These are phyloP conservation scores for Penicillium pulvis DNA, from an alignment of 495 filamentous ascomycete species.

Conservation along the genomic window DNA sequence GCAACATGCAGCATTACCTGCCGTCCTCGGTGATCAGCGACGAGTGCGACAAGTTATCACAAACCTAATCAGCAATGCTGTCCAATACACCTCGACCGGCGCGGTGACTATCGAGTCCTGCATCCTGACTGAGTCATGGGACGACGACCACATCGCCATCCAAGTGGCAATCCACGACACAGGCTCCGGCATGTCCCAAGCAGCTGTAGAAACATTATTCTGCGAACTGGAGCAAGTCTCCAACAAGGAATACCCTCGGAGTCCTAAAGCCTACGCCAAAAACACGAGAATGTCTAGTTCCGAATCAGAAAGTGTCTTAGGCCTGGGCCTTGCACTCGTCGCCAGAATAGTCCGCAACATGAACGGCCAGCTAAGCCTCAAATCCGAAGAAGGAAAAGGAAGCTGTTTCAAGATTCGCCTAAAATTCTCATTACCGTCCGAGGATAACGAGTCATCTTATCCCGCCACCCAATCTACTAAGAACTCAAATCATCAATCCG, in stretches of 20 bases:
- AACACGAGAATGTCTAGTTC: constrained; percentile 14
- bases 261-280: constrained; percentile 34
- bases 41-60: constrained; percentile 80
- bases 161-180: constrained; percentile 79
- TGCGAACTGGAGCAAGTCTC: constrained; percentile 84
- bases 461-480: not conserved
- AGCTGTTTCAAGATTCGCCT: constrained; percentile 65
- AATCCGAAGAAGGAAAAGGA: constrained; percentile 80
- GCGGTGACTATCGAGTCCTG: constrained; percentile 71
- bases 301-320: constrained; percentile 53
- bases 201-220: constrained; percentile 76
- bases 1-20: constrained; percentile 70
- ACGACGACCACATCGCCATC: constrained; percentile 55
- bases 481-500: not conserved
- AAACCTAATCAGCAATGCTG: constrained; percentile 81
- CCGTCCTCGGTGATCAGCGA: constrained; percentile 81
- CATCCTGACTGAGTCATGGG: constrained; percentile 34
- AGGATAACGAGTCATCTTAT: not conserved
- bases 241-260: constrained; percentile 48
- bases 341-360: constrained; percentile 81
- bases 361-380: constrained; percentile 82
- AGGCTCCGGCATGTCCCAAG: constrained; percentile 74
- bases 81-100: constrained; percentile 72
- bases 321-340: constrained; percentile 81
- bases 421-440: constrained; percentile 29